Base-by-base conservation (phyloP, 345 rosid species). In the Salix purpurea region DNA sequence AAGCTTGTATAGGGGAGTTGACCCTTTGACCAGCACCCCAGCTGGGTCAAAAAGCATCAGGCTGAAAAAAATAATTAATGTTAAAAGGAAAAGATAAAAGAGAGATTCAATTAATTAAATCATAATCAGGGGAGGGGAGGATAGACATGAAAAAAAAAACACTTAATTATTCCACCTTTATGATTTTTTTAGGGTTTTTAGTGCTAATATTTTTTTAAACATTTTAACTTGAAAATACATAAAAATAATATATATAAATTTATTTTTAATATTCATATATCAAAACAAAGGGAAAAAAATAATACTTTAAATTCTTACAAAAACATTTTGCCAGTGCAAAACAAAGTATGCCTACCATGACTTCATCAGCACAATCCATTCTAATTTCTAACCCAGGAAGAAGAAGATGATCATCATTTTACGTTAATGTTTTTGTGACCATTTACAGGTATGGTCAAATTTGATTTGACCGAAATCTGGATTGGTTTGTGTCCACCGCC, bases 381-480 rank as follows among this genome's bases (percentile, higher is more conserved):
- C n/a, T n/a, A n/a, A n/a, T 21, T 54, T 4, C 44, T 10, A 10
- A 5, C 36, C 36, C 36, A 40, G 13, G 44, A 40, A 39, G 10
- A 39, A 7, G 40, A 39, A 40, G 44, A 40, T 0, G 44, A 40
- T 8, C 9, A 3, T 4, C 62, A 56, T 56, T 9, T 56, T 11
- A n/a, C 62, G 62, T 24, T 6, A 40, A 68, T 12, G 15, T 16
- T 39, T 16, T 39, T 16, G 6, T 26, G 52, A 26, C 6, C 40
- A 24, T 76, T 56, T 56, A 68, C 67, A 68, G 78, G 73, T 40
- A 65, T 7, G 73, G 73, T 68, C 73, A 54, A 56, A 23, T 19
- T 37, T 52, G 6, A 18, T 37, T 50, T 28, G 74, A 69, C 79
- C 32, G 52, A 3, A 48, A 14, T n/a, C 2, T 32, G 28, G 58